Conservation (phyloP, 176 grass and related monocot species). For the Metroxylon sagu region DNA sequence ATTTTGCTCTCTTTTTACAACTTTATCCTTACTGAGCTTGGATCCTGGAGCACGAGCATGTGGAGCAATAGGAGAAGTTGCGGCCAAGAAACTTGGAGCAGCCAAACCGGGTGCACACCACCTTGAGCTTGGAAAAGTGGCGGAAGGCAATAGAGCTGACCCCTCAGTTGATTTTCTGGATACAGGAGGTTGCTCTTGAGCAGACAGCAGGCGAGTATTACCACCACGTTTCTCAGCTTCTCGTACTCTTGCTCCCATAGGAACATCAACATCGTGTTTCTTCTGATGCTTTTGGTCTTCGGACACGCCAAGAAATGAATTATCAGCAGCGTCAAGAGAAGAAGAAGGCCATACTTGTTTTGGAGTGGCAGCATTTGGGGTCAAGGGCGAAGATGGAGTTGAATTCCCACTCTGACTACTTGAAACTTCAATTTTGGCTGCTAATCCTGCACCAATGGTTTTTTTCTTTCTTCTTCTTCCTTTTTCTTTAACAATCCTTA, state of each 20-base stretch:
- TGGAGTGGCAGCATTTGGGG: constrained; percentile 54
- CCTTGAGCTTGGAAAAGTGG: constrained; percentile 9
- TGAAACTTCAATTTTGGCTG: constrained; percentile 78
- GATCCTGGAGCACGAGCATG: constrained; percentile 72
- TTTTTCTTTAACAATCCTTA: constrained; percentile 63
- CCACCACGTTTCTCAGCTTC: constrained; percentile 21
- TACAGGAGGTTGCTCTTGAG: constrained; percentile 29
- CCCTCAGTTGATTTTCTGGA: constrained; percentile 27
- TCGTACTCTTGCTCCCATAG: constrained; percentile 26
- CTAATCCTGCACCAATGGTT: constrained; percentile 33
- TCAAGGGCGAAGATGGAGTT: constrained; percentile 69
- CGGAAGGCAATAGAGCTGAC: constrained; percentile 6
- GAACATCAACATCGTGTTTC: constrained; percentile 21
- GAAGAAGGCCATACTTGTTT: constrained; percentile 36
- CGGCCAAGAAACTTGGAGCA: constrained; percentile 14
- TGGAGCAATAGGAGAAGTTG: constrained; percentile 41
- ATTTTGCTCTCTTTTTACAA: constrained; percentile 31
- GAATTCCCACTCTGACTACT: constrained; percentile 95
- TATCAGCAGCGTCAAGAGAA: constrained; percentile 2
- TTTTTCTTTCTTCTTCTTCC: constrained; percentile 46
- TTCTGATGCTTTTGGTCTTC: constrained; percentile 33
- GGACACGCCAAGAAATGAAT: constrained; percentile 26
- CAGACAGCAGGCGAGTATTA: constrained; percentile 15
- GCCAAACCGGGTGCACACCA: constrained; percentile 8
- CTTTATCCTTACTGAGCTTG: constrained; percentile 56